These are phyloP conservation scores for Coniosporium apollinis DNA, from an alignment of 495 filamentous ascomycete genomes.

Conservation along the genomic window DNA sequence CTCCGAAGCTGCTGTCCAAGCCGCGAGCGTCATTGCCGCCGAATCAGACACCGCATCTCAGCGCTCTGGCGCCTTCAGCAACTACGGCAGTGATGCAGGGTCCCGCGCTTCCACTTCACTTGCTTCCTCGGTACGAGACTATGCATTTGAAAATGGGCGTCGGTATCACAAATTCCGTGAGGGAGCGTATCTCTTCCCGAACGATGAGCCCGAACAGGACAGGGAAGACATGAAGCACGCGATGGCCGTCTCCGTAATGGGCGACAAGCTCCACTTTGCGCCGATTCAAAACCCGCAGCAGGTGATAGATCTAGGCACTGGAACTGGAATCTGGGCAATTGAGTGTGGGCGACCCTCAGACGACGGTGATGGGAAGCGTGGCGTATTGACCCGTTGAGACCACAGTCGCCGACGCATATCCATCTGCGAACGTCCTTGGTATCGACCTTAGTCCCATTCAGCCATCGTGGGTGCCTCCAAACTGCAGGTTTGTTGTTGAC, in stretches of 20 bases:
- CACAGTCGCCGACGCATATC: slow-evolving; percentile 13
- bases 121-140: slow-evolving; percentile 9
- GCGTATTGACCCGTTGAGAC: no score
- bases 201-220: slow-evolving; percentile 6
- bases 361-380: no score
- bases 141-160: slow-evolving; percentile 11
- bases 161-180: slow-evolving; percentile 8
- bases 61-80: no score
- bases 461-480: slow-evolving; percentile 25
- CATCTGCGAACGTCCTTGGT: slow-evolving; percentile 24
- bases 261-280: slow-evolving; percentile 36
- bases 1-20: no score
- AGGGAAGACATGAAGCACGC: slow-evolving; percentile 8
- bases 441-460: slow-evolving; percentile 30
- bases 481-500: slow-evolving; percentile 31
- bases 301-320: slow-evolving; percentile 43
- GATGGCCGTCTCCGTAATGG: slow-evolving; percentile 5
- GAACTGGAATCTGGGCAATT: slow-evolving; percentile 59
- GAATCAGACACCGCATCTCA: no score
- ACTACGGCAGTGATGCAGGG: no score
- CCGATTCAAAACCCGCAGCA: slow-evolving; percentile 32
- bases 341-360: slow-evolving; percentile 18
- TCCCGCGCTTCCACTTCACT: background rate
- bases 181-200: slow-evolving; percentile 7
- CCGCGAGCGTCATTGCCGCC: no score